Evolutionary conservation across 108 stramenopile genomes (phyloP), one percentile per base, ranked within the genome.

Genomic region (Phaeodactylum tricornutum): DNA sequence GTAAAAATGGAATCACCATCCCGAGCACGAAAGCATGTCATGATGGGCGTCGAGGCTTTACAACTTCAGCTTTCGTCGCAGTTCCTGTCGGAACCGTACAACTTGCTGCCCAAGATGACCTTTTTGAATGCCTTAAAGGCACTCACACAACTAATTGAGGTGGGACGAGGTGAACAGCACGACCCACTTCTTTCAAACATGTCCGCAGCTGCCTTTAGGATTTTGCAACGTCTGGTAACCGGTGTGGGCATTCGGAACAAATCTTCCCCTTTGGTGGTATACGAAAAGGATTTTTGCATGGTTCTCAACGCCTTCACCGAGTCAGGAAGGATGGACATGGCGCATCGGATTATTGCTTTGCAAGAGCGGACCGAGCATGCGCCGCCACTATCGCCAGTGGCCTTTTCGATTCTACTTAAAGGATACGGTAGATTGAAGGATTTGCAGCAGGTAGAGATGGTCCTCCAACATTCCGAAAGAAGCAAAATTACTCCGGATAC

Each of bases 391-490:
- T 83, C 86, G 15, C 58, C 77, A 1, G 77, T 81, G 5, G 62
- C 74, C 0, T 87, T 79, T 53, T 87, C 86, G 2, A 89, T 89
- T 31, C 43, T 89, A 29, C 33, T 89, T 20, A 79, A 79, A 44
- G 82, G 82, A 14, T 80, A 89, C 40, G 87, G 87, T 7, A 60
- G 59, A 36, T 50, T 57, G 41, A 41, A 64, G 9, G 82, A 89
- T 64, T 21, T 64, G 3, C 31, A 69, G 23, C 81, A 71, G 54
- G 72, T 89, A 3, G 67, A 77, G 42, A 69, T 59, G 61, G 48
- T 66, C 9, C 37, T 82, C 4, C 28, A 30, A n/a, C 66, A 75
- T 47, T 80, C 82, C 11, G 26, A 34, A 29, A n/a, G 21, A 41
- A 15, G n/a, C 9, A 29, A 38, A 4, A 55, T 55, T 4, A 45